phyloP scores from a whole-genome alignment of 2,329 filamentous ascomycete species.

The Verticillium dahliae region DNA sequence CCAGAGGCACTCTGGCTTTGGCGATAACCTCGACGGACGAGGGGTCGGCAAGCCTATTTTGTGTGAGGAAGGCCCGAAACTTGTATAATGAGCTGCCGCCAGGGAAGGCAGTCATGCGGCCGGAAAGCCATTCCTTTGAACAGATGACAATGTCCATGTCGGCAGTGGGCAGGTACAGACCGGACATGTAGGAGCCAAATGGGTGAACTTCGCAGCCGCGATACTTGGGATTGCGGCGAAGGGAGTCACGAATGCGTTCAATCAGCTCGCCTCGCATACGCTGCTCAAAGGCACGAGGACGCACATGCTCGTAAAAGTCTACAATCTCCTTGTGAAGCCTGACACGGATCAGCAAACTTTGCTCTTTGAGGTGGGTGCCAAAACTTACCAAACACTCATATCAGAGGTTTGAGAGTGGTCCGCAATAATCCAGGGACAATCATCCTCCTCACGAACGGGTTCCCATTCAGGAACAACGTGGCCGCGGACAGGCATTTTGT shows the following conservation, averaged over 20 bases:
- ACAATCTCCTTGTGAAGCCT: conserved; percentile 86
- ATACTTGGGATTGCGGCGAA: conserved; percentile 48
- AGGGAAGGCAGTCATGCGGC: conserved; percentile 38
- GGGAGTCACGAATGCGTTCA: conserved; percentile 54
- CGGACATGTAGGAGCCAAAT: conserved; percentile 94
- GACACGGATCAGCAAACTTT: neutral
- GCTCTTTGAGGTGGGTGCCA: too few relatives aligned
- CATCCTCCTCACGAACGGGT: conserved; percentile 29
- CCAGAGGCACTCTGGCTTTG: conserved; percentile 77
- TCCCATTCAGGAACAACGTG: conserved; percentile 47
- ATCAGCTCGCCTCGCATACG: conserved; percentile 68
- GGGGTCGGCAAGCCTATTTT: conserved; percentile 47
- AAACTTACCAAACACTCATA: conserved; percentile 51
- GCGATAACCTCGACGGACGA: conserved; percentile 61
- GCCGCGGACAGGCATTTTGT: conserved; percentile 42
- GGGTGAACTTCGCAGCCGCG: conserved; percentile 58
- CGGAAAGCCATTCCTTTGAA: conserved; percentile 30
- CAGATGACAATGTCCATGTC: conserved; percentile 93
- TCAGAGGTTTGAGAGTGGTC: conserved; percentile 48
- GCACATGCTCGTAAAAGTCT: conserved; percentile 82
- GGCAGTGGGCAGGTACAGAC: conserved; percentile 62
- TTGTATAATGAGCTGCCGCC: conserved; percentile 51
- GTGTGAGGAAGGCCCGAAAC: conserved; percentile 55
- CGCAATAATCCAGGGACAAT: conserved; percentile 56
- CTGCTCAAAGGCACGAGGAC: conserved; percentile 71